Percentiles rank a stretch among this genome's conserved stretches.
These are phyloP conservation scores for Kockiozyma suomiensis DNA, from an alignment of 805 yeast species.

Conservation along the genomic window DNA sequence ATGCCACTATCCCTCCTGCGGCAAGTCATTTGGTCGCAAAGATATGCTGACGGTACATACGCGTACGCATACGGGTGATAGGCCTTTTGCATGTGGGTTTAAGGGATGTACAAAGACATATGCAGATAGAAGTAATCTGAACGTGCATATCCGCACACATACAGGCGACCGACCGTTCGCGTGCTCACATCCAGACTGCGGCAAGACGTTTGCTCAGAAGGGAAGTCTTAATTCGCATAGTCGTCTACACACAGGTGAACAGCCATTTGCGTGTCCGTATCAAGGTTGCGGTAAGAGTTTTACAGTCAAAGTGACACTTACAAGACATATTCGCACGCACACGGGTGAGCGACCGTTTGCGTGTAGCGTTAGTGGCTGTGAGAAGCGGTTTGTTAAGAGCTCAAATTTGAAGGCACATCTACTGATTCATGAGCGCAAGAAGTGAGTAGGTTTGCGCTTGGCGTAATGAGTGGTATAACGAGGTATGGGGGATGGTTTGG, in stretches of 20 bases:
- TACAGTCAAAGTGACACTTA: slow-evolving; percentile 84
- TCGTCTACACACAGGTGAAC: slow-evolving; percentile 87
- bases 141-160: slow-evolving; percentile 83
- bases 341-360: slow-evolving; percentile 44
- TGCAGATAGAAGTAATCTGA: slow-evolving; percentile 84
- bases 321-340: slow-evolving; percentile 83
- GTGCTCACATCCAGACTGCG: slow-evolving; percentile 32
- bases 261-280: slow-evolving; percentile 76
- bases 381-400: slow-evolving; percentile 48
- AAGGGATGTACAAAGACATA: slow-evolving; percentile 54
- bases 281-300: slow-evolving; percentile 79
- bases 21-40: slow-evolving; percentile 76
- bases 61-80: slow-evolving; percentile 87
- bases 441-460: neutral
- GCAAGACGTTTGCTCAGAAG: slow-evolving; percentile 34
- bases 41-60: slow-evolving; percentile 81
- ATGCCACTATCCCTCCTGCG: slow-evolving; percentile 62
- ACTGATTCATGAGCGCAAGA: slow-evolving; percentile 28
- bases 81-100: slow-evolving; percentile 65
- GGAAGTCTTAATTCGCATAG: slow-evolving; percentile 83
- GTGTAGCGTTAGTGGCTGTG: slow-evolving; percentile 35
- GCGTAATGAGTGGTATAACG: neutral
- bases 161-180: slow-evolving; percentile 44
- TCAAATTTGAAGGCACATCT: slow-evolving; percentile 81
- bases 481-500: too few relatives aligned